Conservation (phyloP, 148 eudicot genomes). For the Mesembryanthemum crystallinum region DNA sequence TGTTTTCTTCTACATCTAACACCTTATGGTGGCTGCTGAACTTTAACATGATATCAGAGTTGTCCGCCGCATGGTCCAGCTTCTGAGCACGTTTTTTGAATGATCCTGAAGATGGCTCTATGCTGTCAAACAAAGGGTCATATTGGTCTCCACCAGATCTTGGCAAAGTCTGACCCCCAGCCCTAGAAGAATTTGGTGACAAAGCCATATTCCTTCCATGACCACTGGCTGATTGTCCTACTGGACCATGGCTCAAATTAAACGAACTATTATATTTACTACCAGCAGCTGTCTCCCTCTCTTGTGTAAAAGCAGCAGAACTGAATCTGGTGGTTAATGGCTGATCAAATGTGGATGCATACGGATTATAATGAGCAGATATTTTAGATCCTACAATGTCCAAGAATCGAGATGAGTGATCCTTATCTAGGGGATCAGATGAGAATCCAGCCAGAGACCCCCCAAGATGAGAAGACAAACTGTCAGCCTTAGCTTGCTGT, state of each 20-base stretch:
- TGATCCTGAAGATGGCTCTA: constrained; percentile 75
- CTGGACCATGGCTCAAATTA: constrained; percentile 37
- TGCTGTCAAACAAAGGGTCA: constrained; percentile 93
- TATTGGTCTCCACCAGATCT: constrained; percentile 64
- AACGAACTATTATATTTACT: constrained; percentile 41
- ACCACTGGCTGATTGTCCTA: constrained; percentile 35
- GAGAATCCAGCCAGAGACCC: constrained; percentile 37
- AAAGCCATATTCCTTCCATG: constrained; percentile 32
- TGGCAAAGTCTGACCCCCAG: constrained; percentile 37
- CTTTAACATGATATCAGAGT: constrained; percentile 42
- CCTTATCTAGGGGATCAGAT: constrained; percentile 41
- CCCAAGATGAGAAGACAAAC: constrained; percentile 29
- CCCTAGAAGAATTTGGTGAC: constrained; percentile 35
- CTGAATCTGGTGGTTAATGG: constrained; percentile 67
- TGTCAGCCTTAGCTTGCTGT: constrained; percentile 34
- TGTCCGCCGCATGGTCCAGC: constrained; percentile 49
- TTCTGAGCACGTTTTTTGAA: constrained; percentile 38
- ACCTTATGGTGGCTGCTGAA: constrained; percentile 42
- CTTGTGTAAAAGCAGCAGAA: constrained; percentile 45
- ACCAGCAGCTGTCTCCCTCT: constrained; percentile 35
- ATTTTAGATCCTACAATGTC: constrained; percentile 56
- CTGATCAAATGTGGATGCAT: constrained; percentile 83
- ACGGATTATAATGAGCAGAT: constrained; percentile 71
- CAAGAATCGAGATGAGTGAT: constrained; percentile 33
- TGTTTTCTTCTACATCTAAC: constrained; percentile 51